These are phyloP conservation scores for Tolypocladium pustulatum DNA, from an alignment of 2,329 filamentous ascomycete species.

Conservation along the genomic window DNA sequence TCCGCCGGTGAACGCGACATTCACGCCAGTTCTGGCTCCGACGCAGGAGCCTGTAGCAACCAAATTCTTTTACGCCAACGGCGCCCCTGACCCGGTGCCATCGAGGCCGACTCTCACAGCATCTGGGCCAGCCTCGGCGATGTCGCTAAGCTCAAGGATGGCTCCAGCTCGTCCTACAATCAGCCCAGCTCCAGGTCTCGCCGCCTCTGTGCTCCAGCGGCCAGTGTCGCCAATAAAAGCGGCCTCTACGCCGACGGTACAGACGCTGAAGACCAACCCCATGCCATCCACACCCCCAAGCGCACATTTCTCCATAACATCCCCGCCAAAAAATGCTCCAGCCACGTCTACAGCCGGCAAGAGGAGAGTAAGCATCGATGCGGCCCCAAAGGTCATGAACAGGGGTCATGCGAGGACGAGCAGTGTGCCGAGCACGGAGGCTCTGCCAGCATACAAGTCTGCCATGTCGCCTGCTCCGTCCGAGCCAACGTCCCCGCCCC, in stretches of 20 bases:
- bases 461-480: constrained; percentile 19
- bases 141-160: constrained; percentile 34
- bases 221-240: constrained; percentile 43
- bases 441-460: constrained; percentile 22
- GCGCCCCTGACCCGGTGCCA: constrained; percentile 35
- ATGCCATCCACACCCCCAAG: constrained; percentile 12
- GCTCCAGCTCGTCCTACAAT: constrained; percentile 27
- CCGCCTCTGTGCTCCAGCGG: constrained; percentile 21
- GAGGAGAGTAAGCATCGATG: constrained; percentile 32
- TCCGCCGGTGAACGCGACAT: constrained; percentile 16
- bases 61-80: constrained; percentile 72
- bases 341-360: constrained; percentile 18
- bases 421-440: constrained; percentile 26
- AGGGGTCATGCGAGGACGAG: constrained; percentile 29
- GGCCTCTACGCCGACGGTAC: constrained; percentile 9
- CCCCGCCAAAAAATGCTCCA: constrained; percentile 26
- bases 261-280: constrained; percentile 8
- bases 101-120: constrained; percentile 23
- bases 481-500: constrained; percentile 26
- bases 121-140: constrained; percentile 31
- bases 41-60: constrained; percentile 30
- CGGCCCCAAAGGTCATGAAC: constrained; percentile 21
- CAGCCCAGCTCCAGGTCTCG: constrained; percentile 12
- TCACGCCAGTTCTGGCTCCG: constrained; percentile 23
- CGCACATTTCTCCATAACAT: constrained; percentile 19